Evolutionary conservation across 495 filamentous ascomycete species (phyloP).

Genomic region (Chaetomium tenue): DNA sequence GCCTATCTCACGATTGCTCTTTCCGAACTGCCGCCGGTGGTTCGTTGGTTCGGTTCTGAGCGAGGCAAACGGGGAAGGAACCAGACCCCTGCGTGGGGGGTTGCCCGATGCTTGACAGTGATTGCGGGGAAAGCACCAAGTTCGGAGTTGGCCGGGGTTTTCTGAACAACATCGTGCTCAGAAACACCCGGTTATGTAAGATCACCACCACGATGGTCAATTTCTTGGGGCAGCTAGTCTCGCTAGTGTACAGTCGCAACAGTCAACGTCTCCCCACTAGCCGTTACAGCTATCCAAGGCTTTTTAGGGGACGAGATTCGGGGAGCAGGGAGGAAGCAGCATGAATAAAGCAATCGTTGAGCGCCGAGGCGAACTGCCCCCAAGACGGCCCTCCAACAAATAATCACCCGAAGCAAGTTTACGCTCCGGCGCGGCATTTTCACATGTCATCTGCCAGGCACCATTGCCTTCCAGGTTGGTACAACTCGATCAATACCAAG

Average conservation of each 20-base stretch:
- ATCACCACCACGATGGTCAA: too few relatives aligned
- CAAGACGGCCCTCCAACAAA: too few relatives aligned
- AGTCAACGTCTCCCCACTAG: too few relatives aligned
- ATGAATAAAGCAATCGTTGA: too few relatives aligned
- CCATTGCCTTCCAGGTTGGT: not conserved
- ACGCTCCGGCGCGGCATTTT: constrained; percentile 4
- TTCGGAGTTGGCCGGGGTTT: not conserved
- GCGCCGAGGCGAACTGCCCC: too few relatives aligned
- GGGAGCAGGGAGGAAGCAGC: too few relatives aligned
- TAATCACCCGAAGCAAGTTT: not conserved
- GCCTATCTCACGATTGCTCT: not conserved
- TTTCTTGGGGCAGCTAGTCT: too few relatives aligned
- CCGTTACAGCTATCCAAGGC: too few relatives aligned
- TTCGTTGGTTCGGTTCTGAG: not conserved
- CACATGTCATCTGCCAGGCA: not conserved
- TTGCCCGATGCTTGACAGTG: not conserved
- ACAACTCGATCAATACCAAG: not conserved
- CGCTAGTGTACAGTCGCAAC: too few relatives aligned
- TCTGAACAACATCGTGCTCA: not conserved
- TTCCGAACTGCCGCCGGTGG: too few relatives aligned
- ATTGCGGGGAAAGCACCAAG: not conserved
- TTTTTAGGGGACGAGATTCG: too few relatives aligned
- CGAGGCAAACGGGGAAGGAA: not conserved
- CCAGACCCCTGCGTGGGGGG: constrained; percentile 6
- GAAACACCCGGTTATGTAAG: too few relatives aligned